Evolutionary conservation across 257 asterid genomes (phyloP), one percentile per base, ranked within the genome.

Genomic region (Lithospermum erythrorhizon): DNA sequence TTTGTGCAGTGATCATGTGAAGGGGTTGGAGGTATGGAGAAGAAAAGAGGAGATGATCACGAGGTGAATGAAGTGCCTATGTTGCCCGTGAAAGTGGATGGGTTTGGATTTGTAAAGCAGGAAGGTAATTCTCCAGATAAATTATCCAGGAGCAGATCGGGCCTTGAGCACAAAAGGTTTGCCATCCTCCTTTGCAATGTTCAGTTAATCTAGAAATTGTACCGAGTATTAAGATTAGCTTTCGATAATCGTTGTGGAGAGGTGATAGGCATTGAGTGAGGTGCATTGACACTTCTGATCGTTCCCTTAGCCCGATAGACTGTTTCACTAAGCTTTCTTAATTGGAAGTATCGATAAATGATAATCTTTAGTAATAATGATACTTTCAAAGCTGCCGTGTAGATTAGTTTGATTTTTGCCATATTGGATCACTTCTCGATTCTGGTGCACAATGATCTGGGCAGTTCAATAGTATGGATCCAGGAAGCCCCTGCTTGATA

Each of bases 131-230:
- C 86, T 24, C 67, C 87, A 11, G 94, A 85, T 68, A 95, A 83
- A 65, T 70, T 84, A 60, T 66, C 77, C 21, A 73, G 80, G 75
- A 77, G 79, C 62, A 86, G 69, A 77, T 79, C 95, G 5, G 86
- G 94, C 56, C 53, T 78, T 4, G 90, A 82, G 78, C 76, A 62
- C 37, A 89, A 86, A 78, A 91, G 95, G 98, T 88, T 77, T 68
- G 61, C 30, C 62, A 41, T 18, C 49, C 17, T 19, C 55, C 61
- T 20, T 24, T 6, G 16, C 16, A n/a, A 22, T 9, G 24, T 21
- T 7, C 5, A n/a, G 32, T 3, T 27, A 27, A 27, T 27, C n/a
- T 2, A 2, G 2, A 24, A 24, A 24, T 1, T 24, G 27, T 27
- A 27, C 32, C 7, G 6, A 7, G 20, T 1, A 35, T 35, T 8